Percentiles rank a stretch among this genome's conserved stretches.
Evolutionary conservation across 2,329 filamentous ascomycete species (phyloP).

Genomic region (Dothiorella sarmentorum): DNA sequence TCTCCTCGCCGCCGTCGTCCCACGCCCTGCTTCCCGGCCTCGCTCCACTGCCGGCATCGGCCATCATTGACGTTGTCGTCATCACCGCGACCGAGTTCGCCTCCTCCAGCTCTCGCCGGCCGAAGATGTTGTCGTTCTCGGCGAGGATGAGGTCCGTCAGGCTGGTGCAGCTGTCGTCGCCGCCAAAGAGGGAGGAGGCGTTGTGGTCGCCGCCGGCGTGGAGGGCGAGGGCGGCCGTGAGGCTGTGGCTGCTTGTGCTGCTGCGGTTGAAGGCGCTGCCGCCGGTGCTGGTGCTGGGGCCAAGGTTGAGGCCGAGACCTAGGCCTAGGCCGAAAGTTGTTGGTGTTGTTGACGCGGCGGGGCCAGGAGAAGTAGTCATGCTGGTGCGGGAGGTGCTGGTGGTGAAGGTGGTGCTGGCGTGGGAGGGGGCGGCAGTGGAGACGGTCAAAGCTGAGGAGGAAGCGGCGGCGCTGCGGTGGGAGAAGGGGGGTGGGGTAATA

Average conservation of each 20-base stretch:
- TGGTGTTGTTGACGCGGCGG: not conserved
- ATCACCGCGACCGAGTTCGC: conserved; percentile 1
- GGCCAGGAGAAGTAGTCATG: too few relatives aligned
- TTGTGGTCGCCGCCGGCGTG: not conserved
- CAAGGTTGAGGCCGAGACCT: not conserved
- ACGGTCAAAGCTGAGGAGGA: not conserved
- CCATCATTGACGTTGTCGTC: conserved; percentile 6
- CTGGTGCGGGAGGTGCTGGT: not conserved
- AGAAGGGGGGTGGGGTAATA: not conserved
- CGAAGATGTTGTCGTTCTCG: conserved; percentile 11
- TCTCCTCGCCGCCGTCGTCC: conserved; percentile 34
- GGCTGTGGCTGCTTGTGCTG: not conserved
- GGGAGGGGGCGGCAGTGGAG: not conserved
- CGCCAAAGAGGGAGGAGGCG: not conserved
- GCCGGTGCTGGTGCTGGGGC: not conserved
- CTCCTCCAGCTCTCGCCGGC: not conserved
- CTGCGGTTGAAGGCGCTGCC: not conserved
- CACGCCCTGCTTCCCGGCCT: conserved; percentile 25
- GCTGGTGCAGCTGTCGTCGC: conserved; percentile 12
- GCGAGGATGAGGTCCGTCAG: conserved; percentile 11
- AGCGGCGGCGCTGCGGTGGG: not conserved
- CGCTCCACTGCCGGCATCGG: not conserved
- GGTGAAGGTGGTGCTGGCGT: not conserved
- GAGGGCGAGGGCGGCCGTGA: not conserved
- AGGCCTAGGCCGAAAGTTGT: not conserved